Conservation (phyloP, 1,139 yeast genomes). For the Saccharomyces hybrid region DNA sequence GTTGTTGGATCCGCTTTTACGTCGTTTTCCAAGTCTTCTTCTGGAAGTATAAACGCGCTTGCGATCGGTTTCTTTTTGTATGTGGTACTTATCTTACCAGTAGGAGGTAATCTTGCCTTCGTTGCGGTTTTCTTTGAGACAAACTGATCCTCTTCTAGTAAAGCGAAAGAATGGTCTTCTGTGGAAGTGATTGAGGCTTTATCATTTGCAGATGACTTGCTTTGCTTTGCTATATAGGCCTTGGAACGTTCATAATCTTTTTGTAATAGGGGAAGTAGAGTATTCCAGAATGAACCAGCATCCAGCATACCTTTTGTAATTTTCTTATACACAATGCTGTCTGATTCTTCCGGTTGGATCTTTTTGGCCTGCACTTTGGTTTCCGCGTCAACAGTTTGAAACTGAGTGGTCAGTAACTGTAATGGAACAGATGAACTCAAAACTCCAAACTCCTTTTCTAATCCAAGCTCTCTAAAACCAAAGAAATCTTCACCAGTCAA, state of each 20-base stretch:
- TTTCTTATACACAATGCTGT: constrained; percentile 42
- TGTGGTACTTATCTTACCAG: constrained; percentile 66
- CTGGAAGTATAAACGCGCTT: constrained; percentile 43
- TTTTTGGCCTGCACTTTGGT: constrained; percentile 41
- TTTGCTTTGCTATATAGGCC: constrained; percentile 36
- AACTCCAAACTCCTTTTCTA: constrained; percentile 88
- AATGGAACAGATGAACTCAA: constrained; percentile 81
- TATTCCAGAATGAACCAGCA: constrained; percentile 43
- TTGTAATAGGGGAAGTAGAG: constrained; percentile 48
- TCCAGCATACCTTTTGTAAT: constrained; percentile 44
- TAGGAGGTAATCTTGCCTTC: constrained; percentile 88
- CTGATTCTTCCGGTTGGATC: constrained; percentile 56
- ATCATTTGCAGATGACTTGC: constrained; percentile 36
- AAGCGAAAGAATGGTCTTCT: constrained; percentile 28
- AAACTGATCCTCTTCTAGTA: constrained; percentile 73
- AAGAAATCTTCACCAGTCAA: constrained; percentile 88
- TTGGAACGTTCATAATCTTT: constrained; percentile 48
- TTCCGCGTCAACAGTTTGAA: constrained; percentile 53
- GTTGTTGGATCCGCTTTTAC: constrained; percentile 1
- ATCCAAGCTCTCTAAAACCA: constrained; percentile 89
- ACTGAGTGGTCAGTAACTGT: constrained; percentile 62
- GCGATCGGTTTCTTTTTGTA: constrained; percentile 56
- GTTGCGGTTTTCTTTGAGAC: constrained; percentile 64
- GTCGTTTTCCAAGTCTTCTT: constrained; percentile 15
- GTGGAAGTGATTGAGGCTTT: constrained; percentile 38